Conservation (phyloP, 2,329 filamentous ascomycete species). For the Nectriaceae sp. region DNA sequence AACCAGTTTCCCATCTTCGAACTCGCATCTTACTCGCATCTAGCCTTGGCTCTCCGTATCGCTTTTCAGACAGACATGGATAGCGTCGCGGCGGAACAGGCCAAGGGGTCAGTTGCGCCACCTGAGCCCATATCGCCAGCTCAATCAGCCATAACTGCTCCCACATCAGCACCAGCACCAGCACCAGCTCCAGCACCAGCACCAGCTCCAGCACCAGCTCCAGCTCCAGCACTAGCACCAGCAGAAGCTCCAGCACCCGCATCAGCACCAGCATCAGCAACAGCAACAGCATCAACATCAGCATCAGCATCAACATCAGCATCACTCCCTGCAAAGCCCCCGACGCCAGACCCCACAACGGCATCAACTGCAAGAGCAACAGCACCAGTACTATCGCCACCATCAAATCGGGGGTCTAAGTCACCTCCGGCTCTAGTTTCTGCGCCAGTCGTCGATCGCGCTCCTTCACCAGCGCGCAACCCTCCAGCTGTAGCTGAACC, state of each 20-base stretch:
- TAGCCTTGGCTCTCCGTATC: not conserved
- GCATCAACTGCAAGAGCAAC: constrained; percentile 7
- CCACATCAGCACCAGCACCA: constrained; percentile 18
- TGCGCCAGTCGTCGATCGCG: not conserved
- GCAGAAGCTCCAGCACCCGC: not conserved
- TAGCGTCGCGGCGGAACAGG: constrained; percentile 25
- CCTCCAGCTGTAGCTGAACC: no score
- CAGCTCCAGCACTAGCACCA: not conserved
- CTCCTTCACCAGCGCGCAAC: not conserved
- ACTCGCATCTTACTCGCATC: not conserved
- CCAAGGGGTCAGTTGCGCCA: constrained; percentile 25
- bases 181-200: constrained; percentile 21
- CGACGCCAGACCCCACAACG: constrained; percentile 10
- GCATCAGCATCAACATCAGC: constrained; percentile 14
- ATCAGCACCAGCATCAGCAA: constrained; percentile 15
- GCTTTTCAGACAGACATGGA: constrained; percentile 23
- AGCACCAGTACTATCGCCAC: not conserved
- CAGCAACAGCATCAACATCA: constrained; percentile 11
- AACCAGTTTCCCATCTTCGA: constrained; percentile 8
- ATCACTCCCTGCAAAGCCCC: constrained; percentile 8
- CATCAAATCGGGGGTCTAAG: no score
- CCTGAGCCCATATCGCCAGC: constrained; percentile 30
- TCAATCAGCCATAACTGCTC: constrained; percentile 22
- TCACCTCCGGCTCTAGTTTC: not conserved
- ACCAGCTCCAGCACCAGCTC: constrained; percentile 14